These are phyloP conservation scores for Paxillus rubicundulus DNA, from an alignment of 768 basidiomycete genomes.

Conservation along the genomic window DNA sequence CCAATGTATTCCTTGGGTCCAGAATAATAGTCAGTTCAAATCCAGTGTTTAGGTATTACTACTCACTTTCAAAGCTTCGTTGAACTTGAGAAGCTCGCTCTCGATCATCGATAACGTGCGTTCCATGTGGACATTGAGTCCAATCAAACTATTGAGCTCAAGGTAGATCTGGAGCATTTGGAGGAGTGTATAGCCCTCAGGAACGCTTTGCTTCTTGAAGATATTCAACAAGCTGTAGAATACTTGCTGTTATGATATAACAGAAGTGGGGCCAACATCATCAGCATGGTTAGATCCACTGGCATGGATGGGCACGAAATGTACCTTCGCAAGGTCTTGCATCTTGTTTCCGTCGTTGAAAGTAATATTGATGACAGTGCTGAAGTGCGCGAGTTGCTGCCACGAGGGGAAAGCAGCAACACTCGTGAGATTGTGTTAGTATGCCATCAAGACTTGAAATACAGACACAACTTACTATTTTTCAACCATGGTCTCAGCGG, in stretches of 20 bases:
- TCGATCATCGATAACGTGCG: not conserved
- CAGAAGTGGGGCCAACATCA: no score
- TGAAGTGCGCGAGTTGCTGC: slow-evolving; percentile 36
- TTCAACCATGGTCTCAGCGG: no score
- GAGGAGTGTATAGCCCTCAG: slow-evolving; percentile 26
- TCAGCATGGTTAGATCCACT: no score
- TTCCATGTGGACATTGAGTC: slow-evolving; percentile 30
- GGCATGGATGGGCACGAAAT: not conserved
- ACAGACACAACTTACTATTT: no score
- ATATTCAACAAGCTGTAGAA: not conserved
- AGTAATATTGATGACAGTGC: slow-evolving; percentile 17
- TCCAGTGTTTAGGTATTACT: not conserved
- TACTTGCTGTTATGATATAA: not conserved
- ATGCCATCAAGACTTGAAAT: no score
- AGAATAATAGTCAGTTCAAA: not conserved
- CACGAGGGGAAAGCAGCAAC: slow-evolving; percentile 31
- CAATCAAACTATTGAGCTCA: slow-evolving; percentile 28
- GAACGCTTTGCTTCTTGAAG: not conserved
- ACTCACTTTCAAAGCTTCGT: slow-evolving; percentile 19
- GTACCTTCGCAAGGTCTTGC: slow-evolving; percentile 37
- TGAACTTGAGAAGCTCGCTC: slow-evolving; percentile 9
- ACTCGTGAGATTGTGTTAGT: slow-evolving; percentile 11
- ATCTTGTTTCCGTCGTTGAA: slow-evolving; percentile 38
- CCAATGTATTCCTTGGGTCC: not conserved
- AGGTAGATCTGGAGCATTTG: slow-evolving; percentile 30